Evolutionary conservation across 164 flowering plant genomes (phyloP).

Genomic region (Brasenia schreberi): DNA sequence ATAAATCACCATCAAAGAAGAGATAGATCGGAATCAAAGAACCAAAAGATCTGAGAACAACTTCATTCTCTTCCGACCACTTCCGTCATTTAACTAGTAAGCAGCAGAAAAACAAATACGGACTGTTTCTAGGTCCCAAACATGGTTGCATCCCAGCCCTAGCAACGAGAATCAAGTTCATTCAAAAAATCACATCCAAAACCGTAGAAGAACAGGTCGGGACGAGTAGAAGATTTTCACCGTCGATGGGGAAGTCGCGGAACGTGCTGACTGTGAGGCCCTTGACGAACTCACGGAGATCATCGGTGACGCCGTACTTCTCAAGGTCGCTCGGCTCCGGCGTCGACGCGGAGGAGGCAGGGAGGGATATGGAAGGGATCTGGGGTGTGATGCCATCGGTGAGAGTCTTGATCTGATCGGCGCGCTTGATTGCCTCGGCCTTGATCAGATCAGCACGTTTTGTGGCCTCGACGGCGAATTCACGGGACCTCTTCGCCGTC

Average conservation of each 20-base stretch:
- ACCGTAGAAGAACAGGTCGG: too few species aligned
- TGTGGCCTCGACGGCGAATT: constrained; percentile 57
- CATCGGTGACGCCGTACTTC: constrained; percentile 66
- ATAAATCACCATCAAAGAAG: too few species aligned
- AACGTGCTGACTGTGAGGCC: constrained; percentile 56
- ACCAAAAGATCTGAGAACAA: too few species aligned
- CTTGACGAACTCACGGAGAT: constrained; percentile 70
- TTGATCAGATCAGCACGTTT: constrained; percentile 40
- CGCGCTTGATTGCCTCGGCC: constrained; percentile 32
- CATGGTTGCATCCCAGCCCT: too few species aligned
- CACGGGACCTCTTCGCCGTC: constrained; percentile 53
- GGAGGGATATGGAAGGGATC: constrained; percentile 20
- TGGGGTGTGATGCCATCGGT: constrained; percentile 33
- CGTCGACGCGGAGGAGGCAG: constrained; percentile 12
- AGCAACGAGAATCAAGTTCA: too few species aligned
- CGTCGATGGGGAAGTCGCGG: constrained; percentile 59
- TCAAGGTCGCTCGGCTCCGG: constrained; percentile 30
- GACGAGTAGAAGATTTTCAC: constrained; percentile 12
- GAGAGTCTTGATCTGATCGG: constrained; percentile 49
- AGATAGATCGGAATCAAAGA: too few species aligned
- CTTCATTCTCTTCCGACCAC: too few species aligned
- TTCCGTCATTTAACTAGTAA: too few species aligned
- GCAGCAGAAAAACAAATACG: too few species aligned
- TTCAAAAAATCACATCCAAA: too few species aligned
- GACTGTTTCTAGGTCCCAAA: too few species aligned